Conservation (phyloP, 2,329 filamentous ascomycete genomes). For the Arthroderma sp. region DNA sequence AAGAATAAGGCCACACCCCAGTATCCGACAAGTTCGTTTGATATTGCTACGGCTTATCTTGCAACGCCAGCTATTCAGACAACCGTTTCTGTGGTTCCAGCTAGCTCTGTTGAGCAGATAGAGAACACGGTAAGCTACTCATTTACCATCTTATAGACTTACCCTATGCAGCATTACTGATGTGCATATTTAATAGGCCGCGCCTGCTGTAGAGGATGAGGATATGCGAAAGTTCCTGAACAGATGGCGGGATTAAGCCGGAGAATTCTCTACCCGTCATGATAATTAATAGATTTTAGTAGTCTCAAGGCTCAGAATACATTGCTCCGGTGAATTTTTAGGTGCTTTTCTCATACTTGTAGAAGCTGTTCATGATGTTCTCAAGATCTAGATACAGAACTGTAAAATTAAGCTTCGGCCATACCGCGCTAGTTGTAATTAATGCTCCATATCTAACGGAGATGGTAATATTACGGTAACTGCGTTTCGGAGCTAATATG, state of each 20-base stretch:
- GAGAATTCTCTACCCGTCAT: not conserved
- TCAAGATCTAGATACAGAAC: too few species aligned
- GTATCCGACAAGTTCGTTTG: constrained; percentile 43
- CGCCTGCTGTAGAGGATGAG: constrained; percentile 39
- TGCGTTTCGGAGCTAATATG: too few species aligned
- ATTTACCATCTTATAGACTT: too few species aligned
- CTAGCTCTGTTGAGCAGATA: constrained; percentile 38
- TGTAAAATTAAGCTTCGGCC: too few species aligned
- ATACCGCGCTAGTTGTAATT: too few species aligned
- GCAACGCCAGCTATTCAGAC: constrained; percentile 33
- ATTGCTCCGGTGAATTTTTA: too few species aligned
- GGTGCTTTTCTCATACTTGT: too few species aligned
- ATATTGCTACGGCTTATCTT: constrained; percentile 39
- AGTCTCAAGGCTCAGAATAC: too few species aligned
- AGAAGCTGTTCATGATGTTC: too few species aligned
- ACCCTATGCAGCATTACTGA: not conserved
- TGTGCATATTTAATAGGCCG: constrained; percentile 30
- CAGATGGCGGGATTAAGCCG: constrained; percentile 45
- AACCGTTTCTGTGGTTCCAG: constrained; percentile 36
- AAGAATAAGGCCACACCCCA: constrained; percentile 36
- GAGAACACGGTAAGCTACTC: constrained; percentile 45
- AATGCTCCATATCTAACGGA: too few species aligned
- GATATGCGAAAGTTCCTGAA: constrained; percentile 46
- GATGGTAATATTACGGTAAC: too few species aligned
- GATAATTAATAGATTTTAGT: too few species aligned